A percentile compares a stretch with the other conserved stretches of the same genome.
Evolutionary conservation across 2,329 filamentous ascomycete genomes (phyloP).

Genomic region (Thelonectria blattea): DNA sequence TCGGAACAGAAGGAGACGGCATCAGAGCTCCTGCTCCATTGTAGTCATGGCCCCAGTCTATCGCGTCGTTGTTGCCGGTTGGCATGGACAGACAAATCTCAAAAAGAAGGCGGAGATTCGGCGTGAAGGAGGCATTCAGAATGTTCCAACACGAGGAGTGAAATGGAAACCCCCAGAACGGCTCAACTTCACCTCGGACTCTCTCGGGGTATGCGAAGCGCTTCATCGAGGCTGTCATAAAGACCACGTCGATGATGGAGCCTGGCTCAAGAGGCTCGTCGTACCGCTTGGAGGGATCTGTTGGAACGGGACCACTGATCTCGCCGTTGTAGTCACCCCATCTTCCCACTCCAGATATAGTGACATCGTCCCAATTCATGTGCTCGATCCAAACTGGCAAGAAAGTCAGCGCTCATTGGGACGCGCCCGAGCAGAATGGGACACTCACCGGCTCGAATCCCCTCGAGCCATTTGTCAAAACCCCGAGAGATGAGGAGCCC

Average conservation of each 20-base stretch:
- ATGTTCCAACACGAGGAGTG: no score
- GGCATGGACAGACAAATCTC: no score
- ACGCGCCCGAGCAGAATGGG: not conserved
- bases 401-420: not conserved
- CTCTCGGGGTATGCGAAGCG: not conserved
- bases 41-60: no score
- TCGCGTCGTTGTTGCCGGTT: no score
- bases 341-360: slow-evolving; percentile 18
- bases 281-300: slow-evolving; percentile 5
- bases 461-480: slow-evolving; percentile 10
- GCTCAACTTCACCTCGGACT: no score
- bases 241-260: slow-evolving; percentile 14
- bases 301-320: slow-evolving; percentile 1
- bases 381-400: slow-evolving; percentile 17
- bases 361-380: slow-evolving; percentile 7
- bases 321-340: slow-evolving; percentile 8
- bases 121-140: no score
- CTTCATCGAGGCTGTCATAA: slow-evolving; percentile 1
- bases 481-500: slow-evolving; percentile 4
- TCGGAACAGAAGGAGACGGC: no score
- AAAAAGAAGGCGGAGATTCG: no score
- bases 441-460: slow-evolving; percentile 22
- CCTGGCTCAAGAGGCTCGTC: slow-evolving; percentile 3
- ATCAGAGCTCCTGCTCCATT: no score
- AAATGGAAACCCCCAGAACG: no score